Conservation (phyloP, 352 stramenopile genomes). For the Phytophthora melonis region DNA sequence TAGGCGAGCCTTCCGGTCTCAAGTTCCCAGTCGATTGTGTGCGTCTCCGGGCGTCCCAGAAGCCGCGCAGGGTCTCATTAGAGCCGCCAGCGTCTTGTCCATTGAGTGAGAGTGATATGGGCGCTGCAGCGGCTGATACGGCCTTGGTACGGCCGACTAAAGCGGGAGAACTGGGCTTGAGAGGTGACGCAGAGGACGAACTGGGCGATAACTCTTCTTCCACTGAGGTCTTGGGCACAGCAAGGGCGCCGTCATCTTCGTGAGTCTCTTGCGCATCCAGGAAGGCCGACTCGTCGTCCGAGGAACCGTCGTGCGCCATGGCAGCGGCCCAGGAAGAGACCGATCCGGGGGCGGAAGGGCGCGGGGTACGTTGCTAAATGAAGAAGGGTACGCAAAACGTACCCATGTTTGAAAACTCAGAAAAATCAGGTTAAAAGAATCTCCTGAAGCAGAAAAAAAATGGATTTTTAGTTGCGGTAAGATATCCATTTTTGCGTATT, state of each 20-base stretch:
- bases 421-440: not conserved
- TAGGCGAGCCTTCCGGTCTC: slow-evolving; percentile 4
- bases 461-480: no score
- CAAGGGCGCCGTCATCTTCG: slow-evolving; percentile 11
- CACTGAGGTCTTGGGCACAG: slow-evolving; percentile 7
- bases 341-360: not conserved
- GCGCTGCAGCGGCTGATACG: slow-evolving; percentile 19
- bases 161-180: slow-evolving; percentile 12
- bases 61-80: slow-evolving; percentile 3
- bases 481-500: no score
- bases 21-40: slow-evolving; percentile 68
- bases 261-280: slow-evolving; percentile 21
- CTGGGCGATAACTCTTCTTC: slow-evolving; percentile 39
- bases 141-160: slow-evolving; percentile 29
- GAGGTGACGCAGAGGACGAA: not conserved
- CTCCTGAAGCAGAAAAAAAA: no score
- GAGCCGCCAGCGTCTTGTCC: slow-evolving; percentile 6
- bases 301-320: slow-evolving; percentile 43
- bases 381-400: not conserved
- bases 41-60: slow-evolving; percentile 47
- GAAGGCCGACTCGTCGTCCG: slow-evolving; percentile 25
- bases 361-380: not conserved
- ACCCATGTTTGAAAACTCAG: no score
- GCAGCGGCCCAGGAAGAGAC: slow-evolving; percentile 5
- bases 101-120: slow-evolving; percentile 10